Evolutionary conservation across 306 rosid genomes (phyloP), one percentile per base, ranked within the genome.

Genomic region (Sesbania bispinosa): DNA sequence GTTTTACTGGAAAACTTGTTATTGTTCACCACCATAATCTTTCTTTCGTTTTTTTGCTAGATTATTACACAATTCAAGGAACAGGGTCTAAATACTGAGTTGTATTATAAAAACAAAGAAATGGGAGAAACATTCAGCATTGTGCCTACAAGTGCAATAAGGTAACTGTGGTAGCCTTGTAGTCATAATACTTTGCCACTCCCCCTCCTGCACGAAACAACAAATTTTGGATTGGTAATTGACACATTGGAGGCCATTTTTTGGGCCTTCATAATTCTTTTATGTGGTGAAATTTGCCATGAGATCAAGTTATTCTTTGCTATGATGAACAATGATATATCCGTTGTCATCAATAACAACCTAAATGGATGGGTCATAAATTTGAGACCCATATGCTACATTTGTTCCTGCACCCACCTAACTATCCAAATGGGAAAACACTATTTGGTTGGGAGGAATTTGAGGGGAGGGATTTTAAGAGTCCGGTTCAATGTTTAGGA

Each of bases 81-180:
- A 78, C 98, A 92, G 24, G 98, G 96, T 10, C 78, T 92, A 81
- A 92, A 92, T 79, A 89, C 92, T 2, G 96, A 87, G 54, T 73
- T 93, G 76, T 93, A 93, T 66, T 88, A 90, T 75, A 87, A 86
- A 78, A 93, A 91, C 74, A 89, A 59, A 74, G 98, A 90, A 84
- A 90, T 90, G 96, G 96, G 97, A 72, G 98, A 93, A 68, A 90
- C 97, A 19, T 90, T 73, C 86, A 90, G 90, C 82, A 93, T 93
- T 77, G 97, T 90, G 62, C 98, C 98, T 62, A 90, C 97, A 43
- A 93, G 97, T 88, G 98, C 98, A 69, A 73, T 90, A 71, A 93
- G 94, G 98, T 93, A 82, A 69, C 53, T 38, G 51, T 65, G 26
- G 38, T 57, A 39, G 68, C 26, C 67, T 18, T 64, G n/a, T 18